A percentile compares a stretch with the other conserved stretches of the same genome.
Evolutionary conservation across 352 stramenopile species (phyloP).

Genomic region (Phytopythium mirpurense): DNA sequence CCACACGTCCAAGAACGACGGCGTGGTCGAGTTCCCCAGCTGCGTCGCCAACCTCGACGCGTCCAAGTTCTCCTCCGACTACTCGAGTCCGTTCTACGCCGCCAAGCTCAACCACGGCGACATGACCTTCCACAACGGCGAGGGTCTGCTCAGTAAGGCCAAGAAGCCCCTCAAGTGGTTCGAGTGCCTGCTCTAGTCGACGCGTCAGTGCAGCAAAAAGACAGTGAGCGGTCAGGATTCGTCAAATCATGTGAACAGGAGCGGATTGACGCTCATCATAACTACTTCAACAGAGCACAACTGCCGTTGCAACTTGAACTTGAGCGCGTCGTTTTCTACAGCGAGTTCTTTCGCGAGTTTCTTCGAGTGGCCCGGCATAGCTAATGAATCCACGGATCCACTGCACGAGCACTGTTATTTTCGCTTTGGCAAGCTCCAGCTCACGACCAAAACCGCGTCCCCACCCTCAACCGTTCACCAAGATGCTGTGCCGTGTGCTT

Average conservation of each 20-base stretch:
- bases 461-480: neutral
- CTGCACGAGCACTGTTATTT: too few relatives aligned
- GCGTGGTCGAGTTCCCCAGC: constrained; percentile 59
- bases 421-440: neutral
- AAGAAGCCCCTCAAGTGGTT: constrained; percentile 65
- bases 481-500: neutral
- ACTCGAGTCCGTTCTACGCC: constrained; percentile 38
- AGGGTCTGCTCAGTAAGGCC: constrained; percentile 36
- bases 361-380: too few relatives aligned
- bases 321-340: too few relatives aligned
- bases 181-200: constrained; percentile 31
- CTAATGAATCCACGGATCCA: too few relatives aligned
- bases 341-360: too few relatives aligned
- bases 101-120: constrained; percentile 57
- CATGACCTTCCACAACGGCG: constrained; percentile 52
- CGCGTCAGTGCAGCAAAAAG: too few relatives aligned
- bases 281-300: too few relatives aligned
- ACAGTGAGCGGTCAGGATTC: too few relatives aligned
- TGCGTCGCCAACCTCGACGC: constrained; percentile 32
- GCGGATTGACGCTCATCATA: too few relatives aligned
- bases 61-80: constrained; percentile 28
- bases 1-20: constrained; percentile 47
- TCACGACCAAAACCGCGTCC: neutral
- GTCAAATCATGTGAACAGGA: too few relatives aligned
- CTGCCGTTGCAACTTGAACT: too few relatives aligned